phyloP scores from a whole-genome alignment of 2,329 filamentous ascomycete genomes.

The Talaromyces verruculosus region DNA sequence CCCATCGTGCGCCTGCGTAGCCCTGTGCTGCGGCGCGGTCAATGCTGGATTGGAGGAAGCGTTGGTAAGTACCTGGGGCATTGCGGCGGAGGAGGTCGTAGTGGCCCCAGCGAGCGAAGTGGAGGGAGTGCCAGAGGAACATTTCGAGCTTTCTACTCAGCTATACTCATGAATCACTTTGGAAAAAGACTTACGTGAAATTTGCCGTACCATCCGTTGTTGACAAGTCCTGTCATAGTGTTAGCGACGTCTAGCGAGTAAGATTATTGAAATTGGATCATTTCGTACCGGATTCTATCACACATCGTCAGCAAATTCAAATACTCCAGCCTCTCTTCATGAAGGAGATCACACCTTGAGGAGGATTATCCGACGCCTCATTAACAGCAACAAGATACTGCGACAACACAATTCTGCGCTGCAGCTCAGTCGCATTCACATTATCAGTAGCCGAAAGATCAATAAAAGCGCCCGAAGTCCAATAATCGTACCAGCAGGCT shows the following conservation, averaged over 20 bases:
- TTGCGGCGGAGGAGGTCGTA: conserved; percentile 49
- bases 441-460: background rate
- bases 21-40: conserved; percentile 39
- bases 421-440: conserved; percentile 41
- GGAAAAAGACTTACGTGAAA: background rate
- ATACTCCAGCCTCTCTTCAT: conserved; percentile 30
- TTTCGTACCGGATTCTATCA: background rate
- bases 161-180: conserved; percentile 25
- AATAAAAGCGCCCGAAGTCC: background rate
- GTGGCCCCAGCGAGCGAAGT: conserved; percentile 54
- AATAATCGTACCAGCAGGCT: background rate
- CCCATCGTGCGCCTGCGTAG: conserved; percentile 49
- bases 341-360: conserved; percentile 40
- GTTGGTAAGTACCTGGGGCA: conserved; percentile 45
- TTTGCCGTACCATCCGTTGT: background rate
- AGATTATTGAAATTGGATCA: background rate
- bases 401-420: conserved; percentile 55
- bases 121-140: conserved; percentile 55
- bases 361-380: conserved; percentile 50
- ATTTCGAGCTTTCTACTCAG: conserved; percentile 59
- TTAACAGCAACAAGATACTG: conserved; percentile 57
- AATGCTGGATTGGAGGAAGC: conserved; percentile 45
- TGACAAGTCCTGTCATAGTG: background rate
- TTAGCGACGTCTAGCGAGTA: background rate
- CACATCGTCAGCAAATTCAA: background rate